Conservation (phyloP, 495 filamentous ascomycete species). For the Penicillium psychrofluorescens region DNA sequence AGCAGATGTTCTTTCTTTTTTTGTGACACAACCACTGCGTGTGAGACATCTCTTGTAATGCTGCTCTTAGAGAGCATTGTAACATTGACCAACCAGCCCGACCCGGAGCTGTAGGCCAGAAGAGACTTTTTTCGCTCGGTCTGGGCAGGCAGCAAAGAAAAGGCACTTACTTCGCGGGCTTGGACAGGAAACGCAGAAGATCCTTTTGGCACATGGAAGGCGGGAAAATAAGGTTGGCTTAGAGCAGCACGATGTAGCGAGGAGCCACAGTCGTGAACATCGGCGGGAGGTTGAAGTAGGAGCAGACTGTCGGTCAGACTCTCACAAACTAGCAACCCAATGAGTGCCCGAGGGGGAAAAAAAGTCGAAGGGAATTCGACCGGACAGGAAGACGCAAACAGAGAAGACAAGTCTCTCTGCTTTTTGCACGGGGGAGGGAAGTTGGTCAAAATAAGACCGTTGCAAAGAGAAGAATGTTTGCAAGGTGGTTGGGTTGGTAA, state of each 20-base stretch:
- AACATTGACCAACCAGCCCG: too few relatives aligned
- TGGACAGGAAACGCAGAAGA: slow-evolving; percentile 88
- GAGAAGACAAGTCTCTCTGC: slow-evolving; percentile 1
- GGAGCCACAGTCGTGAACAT: slow-evolving; percentile 34
- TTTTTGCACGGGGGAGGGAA: too few relatives aligned
- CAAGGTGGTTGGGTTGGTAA: slow-evolving; percentile 13
- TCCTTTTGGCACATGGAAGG: slow-evolving; percentile 87
- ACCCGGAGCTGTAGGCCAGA: too few relatives aligned
- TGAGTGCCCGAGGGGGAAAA: slow-evolving; percentile 10
- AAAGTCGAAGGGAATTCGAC: slow-evolving; percentile 7
- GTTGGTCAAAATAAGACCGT: slow-evolving; percentile 1
- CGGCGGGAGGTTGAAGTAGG: slow-evolving; percentile 14
- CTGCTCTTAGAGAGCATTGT: too few relatives aligned
- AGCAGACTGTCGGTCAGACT: slow-evolving; percentile 8
- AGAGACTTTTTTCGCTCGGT: neutral
- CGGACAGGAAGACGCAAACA: neutral
- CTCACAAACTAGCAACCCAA: slow-evolving; percentile 10
- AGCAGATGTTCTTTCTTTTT: too few relatives aligned
- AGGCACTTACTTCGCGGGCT: slow-evolving; percentile 80
- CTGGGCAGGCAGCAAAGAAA: neutral
- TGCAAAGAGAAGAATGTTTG: slow-evolving; percentile 13
- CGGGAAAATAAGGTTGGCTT: slow-evolving; percentile 24
- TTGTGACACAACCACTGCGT: too few relatives aligned
- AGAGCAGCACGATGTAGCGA: slow-evolving; percentile 31
- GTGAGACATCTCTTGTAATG: too few relatives aligned